phyloP scores from a whole-genome alignment of 192 early-diverging fungal genomes.

The Physocladia obscura region DNA sequence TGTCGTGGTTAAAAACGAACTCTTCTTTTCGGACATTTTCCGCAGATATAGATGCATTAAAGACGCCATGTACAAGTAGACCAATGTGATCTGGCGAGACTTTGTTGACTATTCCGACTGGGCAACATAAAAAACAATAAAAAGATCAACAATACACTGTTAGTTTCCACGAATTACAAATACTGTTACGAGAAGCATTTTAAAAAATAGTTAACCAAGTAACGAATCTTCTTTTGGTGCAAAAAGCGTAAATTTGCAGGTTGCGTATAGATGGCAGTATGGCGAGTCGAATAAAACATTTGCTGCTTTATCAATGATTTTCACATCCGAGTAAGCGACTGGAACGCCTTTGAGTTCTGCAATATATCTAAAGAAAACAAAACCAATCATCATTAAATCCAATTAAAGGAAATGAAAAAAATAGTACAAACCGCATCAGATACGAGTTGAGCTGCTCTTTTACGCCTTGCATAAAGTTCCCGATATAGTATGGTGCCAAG shows the following conservation, averaged over 20 bases:
- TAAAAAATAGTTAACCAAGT: no score
- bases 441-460: slow-evolving; percentile 65
- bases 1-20: slow-evolving; percentile 66
- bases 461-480: slow-evolving; percentile 56
- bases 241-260: slow-evolving; percentile 73
- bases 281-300: slow-evolving; percentile 81
- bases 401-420: neutral
- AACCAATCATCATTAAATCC: neutral
- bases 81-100: slow-evolving; percentile 94
- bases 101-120: slow-evolving; percentile 83
- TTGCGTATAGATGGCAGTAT: slow-evolving; percentile 75
- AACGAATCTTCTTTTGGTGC: slow-evolving; percentile 65
- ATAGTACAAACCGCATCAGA: slow-evolving; percentile 61
- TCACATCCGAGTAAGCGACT: slow-evolving; percentile 73
- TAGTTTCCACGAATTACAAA: no score
- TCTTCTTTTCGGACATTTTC: slow-evolving; percentile 72
- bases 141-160: no score
- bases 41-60: slow-evolving; percentile 92
- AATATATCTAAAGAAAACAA: slow-evolving; percentile 61
- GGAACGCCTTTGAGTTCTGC: slow-evolving; percentile 86
- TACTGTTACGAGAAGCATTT: no score
- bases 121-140: slow-evolving; percentile 16
- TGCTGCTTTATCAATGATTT: slow-evolving; percentile 55
- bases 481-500: slow-evolving; percentile 65
- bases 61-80: slow-evolving; percentile 85